phyloP scores from a whole-genome alignment of 805 yeast genomes.

The Pichia scutulata region DNA sequence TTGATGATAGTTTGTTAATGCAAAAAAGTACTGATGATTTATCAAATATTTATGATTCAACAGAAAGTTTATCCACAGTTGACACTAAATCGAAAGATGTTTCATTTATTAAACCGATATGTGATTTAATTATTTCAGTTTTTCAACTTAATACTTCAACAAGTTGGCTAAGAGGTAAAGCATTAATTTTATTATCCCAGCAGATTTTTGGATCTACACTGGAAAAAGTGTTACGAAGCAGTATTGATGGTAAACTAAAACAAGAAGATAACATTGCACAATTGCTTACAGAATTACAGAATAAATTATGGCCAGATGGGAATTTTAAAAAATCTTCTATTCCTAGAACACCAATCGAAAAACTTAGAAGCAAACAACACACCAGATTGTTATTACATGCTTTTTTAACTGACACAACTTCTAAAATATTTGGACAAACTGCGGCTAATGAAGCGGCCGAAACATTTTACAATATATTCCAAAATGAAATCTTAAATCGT shows the following conservation, averaged over 20 bases:
- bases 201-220: conserved; percentile 80
- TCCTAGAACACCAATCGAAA: conserved; percentile 43
- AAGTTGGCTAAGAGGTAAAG: conserved; percentile 80
- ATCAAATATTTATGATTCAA: neutral
- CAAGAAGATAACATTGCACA: conserved; percentile 42
- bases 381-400: conserved; percentile 48
- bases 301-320: conserved; percentile 45
- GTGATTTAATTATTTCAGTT: conserved; percentile 63
- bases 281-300: conserved; percentile 25
- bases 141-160: conserved; percentile 56
- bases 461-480: conserved; percentile 57
- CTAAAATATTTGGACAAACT: conserved; percentile 64
- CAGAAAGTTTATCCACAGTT: neutral
- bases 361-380: conserved; percentile 45
- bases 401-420: conserved; percentile 55
- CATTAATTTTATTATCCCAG: conserved; percentile 71
- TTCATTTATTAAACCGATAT: conserved; percentile 72
- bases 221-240: conserved; percentile 54
- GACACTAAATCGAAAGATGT: conserved; percentile 8
- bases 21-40: neutral
- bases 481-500: conserved; percentile 62
- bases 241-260: conserved; percentile 30
- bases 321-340: conserved; percentile 37
- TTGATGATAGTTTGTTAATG: neutral
- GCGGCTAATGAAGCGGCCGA: conserved; percentile 58